Evolutionary conservation across 768 basidiomycete species (phyloP).

Genomic region (Goffeauzyma gilvescens): DNA sequence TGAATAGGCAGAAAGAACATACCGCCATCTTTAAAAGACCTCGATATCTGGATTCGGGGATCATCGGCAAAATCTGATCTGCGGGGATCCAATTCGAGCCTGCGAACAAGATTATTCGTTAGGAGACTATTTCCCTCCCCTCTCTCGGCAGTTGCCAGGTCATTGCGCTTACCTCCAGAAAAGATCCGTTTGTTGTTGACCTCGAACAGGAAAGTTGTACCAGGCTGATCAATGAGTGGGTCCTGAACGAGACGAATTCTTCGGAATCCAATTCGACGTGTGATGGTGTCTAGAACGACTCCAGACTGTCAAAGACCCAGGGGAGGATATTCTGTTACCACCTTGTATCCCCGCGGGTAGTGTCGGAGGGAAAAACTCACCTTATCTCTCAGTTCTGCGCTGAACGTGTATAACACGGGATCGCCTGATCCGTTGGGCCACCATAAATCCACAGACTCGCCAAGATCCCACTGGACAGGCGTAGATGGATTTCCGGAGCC

Average conservation of each 20-base stretch:
- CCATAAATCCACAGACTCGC: conserved; percentile 59
- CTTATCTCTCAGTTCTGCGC: background rate
- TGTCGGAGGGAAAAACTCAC: background rate
- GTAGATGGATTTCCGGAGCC: conserved; percentile 28
- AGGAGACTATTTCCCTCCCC: no score
- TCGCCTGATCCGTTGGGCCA: conserved; percentile 65
- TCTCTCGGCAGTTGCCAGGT: no score
- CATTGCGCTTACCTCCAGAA: no score
- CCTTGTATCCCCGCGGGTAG: background rate
- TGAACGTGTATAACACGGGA: conserved; percentile 66
- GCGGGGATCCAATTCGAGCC: conserved; percentile 53
- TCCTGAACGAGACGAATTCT: conserved; percentile 63
- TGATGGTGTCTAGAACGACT: no score
- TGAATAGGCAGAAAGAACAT: no score
- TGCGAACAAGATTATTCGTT: no score
- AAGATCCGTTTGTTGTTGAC: conserved; percentile 77
- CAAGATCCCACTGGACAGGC: conserved; percentile 30
- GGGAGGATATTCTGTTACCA: no score
- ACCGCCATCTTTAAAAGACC: no score
- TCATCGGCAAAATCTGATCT: no score
- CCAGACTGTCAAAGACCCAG: no score
- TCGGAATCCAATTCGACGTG: conserved; percentile 55
- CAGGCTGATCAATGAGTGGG: conserved; percentile 51
- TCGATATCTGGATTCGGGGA: conserved; percentile 45
- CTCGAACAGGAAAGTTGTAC: conserved; percentile 73